Evolutionary conservation across 2,329 filamentous ascomycete species (phyloP).

Genomic region (Epichloe uncinata): DNA sequence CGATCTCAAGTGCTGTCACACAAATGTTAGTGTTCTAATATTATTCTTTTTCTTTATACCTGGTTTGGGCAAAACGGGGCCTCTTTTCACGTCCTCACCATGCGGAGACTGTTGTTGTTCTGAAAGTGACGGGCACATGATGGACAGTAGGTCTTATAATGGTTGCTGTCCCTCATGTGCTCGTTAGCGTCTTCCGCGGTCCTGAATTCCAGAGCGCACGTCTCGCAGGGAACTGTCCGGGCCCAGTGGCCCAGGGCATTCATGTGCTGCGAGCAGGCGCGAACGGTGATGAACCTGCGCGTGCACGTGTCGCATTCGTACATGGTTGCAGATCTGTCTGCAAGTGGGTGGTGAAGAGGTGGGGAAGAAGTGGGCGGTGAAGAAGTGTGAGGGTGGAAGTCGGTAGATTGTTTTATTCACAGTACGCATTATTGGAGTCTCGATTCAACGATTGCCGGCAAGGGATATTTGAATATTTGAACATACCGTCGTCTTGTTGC

Average conservation of each 20-base stretch:
- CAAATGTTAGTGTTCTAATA: background rate
- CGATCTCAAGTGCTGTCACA: constrained; percentile 39
- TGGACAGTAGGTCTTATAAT: constrained; percentile 20
- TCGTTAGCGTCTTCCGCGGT: constrained; percentile 8
- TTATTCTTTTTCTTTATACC: background rate
- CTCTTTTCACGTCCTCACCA: constrained; percentile 14
- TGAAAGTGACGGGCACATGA: constrained; percentile 21
- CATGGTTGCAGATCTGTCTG: background rate
- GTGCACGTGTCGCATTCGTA: background rate
- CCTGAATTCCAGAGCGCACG: constrained; percentile 11
- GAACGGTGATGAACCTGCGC: background rate
- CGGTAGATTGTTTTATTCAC: too few species aligned
- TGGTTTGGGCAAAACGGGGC: background rate
- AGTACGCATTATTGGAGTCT: too few species aligned
- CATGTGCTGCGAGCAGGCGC: background rate
- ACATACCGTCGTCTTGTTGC: too few species aligned
- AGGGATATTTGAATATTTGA: too few species aligned
- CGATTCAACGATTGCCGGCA: too few species aligned
- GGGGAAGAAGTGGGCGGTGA: too few species aligned
- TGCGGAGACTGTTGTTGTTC: constrained; percentile 16
- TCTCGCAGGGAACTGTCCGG: constrained; percentile 12
- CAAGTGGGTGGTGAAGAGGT: too few species aligned
- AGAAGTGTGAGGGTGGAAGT: too few species aligned
- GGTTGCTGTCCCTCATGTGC: constrained; percentile 14
- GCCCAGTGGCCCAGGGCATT: constrained; percentile 16